Evolutionary conservation across 2,329 filamentous ascomycete species (phyloP), one percentile per base, ranked within the genome.

Genomic region (Talaromyces albobiverticillius): DNA sequence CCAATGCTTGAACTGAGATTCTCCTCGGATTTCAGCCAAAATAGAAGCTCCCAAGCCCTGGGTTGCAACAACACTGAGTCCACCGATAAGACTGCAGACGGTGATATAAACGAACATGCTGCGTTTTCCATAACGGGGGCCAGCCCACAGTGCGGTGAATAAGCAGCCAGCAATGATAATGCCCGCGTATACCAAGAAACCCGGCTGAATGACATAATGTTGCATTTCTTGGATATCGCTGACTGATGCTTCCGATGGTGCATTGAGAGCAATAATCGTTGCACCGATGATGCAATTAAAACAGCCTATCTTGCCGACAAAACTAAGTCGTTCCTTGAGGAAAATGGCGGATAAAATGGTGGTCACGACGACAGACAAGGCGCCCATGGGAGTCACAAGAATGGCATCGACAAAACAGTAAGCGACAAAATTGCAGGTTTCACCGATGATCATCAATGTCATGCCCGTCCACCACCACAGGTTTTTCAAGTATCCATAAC

Each of bases 401-500:
- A 97, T 96, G 57, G 93, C 93, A 71, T 97, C 94, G 59, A 94
- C 94, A 65, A 97, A 97, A 54, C 91, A 90, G 68, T 97, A 97
- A 51, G 94, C 94, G 68, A 93, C 90, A 70, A 97, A 95, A 74
- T 99, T 99, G 82, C 90, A 95, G 54, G 96, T 84, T 73, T 99
- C 94, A 62, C 94, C 94, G 41, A 97, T 65, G 63, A 97, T 96
- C 94, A 99, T 97, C 56, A 97, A 80, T 0, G 79, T 91, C 94
- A 99, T 97, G 63, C 94, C 94, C 1, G 78, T 72, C 94, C 94
- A 99, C 94, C 94, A 99, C 77, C 83, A 96, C 18, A 79, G 79
- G 66, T 97, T 97, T 76, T 95, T 96, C 64, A 99, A 83, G 70
- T 97, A 99, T 58, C 93, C 92, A 71, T 97, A 97, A 54, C 94